Evolutionary conservation across 2,329 filamentous ascomycete species (phyloP).

Genomic region (Neofusicoccum sp.): DNA sequence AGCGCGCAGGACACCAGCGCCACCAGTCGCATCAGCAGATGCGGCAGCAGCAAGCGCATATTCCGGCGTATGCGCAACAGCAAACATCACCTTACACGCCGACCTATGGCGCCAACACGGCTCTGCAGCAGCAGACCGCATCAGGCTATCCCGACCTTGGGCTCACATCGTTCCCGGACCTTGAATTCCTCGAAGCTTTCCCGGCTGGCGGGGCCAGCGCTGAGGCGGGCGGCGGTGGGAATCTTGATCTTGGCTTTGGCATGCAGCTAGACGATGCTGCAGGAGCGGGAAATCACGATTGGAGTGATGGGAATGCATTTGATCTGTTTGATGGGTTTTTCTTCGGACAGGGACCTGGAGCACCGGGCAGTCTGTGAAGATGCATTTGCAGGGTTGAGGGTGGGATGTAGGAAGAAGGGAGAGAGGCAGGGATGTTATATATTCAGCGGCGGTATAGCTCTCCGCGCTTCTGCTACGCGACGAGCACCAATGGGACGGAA

Average conservation of each 20-base stretch:
- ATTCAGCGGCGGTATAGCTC: too few species aligned
- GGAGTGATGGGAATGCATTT: conserved; percentile 44
- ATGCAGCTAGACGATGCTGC: conserved; percentile 38
- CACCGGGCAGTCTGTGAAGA: conserved; percentile 17
- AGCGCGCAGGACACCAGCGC: conserved; percentile 19
- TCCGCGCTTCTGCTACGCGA: too few species aligned
- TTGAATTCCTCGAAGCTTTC: conserved; percentile 59
- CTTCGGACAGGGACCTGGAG: conserved; percentile 55
- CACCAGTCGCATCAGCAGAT: conserved; percentile 21
- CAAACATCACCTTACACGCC: conserved; percentile 27
- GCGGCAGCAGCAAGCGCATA: conserved; percentile 26
- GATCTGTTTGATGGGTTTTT: conserved; percentile 71
- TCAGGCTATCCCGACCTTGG: conserved; percentile 32
- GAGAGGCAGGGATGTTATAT: too few species aligned
- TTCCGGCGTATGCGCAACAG: conserved; percentile 31
- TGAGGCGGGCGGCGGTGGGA: conserved; percentile 28
- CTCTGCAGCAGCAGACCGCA: conserved; percentile 20
- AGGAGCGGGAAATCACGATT: conserved; percentile 59
- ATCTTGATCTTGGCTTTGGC: conserved; percentile 65
- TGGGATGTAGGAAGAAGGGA: too few species aligned
- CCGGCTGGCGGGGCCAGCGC: conserved; percentile 29
- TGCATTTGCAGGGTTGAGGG: too few species aligned
- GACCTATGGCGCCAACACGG: not conserved
- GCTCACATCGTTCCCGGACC: conserved; percentile 45
- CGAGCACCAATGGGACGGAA: too few species aligned